These are phyloP conservation scores for Xylariaceae sp. DNA, from an alignment of 2,329 filamentous ascomycete species.

Conservation along the genomic window DNA sequence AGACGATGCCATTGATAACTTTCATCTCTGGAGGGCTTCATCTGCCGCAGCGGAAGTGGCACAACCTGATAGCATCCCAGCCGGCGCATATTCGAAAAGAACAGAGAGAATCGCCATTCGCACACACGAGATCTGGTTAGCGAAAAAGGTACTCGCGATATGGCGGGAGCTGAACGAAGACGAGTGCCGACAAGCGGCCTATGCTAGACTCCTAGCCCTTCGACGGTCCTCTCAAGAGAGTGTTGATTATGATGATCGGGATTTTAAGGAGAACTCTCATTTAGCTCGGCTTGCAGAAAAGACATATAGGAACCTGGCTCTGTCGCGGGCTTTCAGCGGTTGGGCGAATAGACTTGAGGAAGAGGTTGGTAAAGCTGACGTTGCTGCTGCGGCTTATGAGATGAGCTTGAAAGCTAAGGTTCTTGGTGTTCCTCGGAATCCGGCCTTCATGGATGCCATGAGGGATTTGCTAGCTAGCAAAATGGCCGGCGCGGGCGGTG, in stretches of 20 bases:
- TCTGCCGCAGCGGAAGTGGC: slow-evolving; percentile 22
- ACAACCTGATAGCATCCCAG: slow-evolving; percentile 19
- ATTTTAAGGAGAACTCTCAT: slow-evolving; percentile 22
- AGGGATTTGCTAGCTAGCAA: slow-evolving; percentile 7
- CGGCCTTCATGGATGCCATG: slow-evolving; percentile 7
- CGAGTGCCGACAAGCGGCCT: slow-evolving; percentile 16
- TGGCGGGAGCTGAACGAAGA: slow-evolving; percentile 25
- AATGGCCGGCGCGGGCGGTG: not conserved
- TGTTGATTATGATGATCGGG: slow-evolving; percentile 12
- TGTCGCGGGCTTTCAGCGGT: slow-evolving; percentile 28
- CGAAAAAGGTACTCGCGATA: slow-evolving; percentile 22
- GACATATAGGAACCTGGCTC: slow-evolving; percentile 26
- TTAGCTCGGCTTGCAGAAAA: slow-evolving; percentile 28
- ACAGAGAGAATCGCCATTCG: slow-evolving; percentile 28
- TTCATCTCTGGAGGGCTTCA: slow-evolving; percentile 26
- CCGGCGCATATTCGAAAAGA: slow-evolving; percentile 30
- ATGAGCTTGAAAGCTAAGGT: slow-evolving; percentile 29
- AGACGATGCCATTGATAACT: slow-evolving; percentile 21
- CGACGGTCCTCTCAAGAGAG: slow-evolving; percentile 6
- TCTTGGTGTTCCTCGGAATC: slow-evolving; percentile 21
- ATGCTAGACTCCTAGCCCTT: slow-evolving; percentile 12
- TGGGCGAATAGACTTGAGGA: slow-evolving; percentile 31
- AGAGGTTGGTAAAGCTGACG: slow-evolving; percentile 26
- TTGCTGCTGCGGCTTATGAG: slow-evolving; percentile 28
- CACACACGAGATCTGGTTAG: slow-evolving; percentile 25